phyloP scores from a whole-genome alignment of 129 eudicot genomes.

The Calendula officinalis region DNA sequence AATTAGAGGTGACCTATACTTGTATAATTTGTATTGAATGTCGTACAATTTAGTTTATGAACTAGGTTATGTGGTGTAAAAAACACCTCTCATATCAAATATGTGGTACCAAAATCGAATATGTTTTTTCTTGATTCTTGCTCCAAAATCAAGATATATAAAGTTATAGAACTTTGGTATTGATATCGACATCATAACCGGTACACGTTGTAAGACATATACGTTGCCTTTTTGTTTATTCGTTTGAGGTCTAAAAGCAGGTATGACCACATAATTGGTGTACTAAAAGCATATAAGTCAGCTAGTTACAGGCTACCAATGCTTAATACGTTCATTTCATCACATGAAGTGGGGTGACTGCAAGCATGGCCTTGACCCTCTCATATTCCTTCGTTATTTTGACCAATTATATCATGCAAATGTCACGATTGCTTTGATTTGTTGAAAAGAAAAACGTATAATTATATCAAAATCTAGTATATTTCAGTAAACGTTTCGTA shows the following conservation, averaged over 20 bases:
- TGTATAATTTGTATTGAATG: background rate
- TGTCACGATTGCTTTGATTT: too few species aligned
- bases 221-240: conserved; percentile 21
- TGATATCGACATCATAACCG: conserved; percentile 24
- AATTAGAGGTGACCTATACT: too few species aligned
- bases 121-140: conserved; percentile 14
- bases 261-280: conserved; percentile 7
- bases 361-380: too few species aligned
- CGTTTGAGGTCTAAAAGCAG: conserved; percentile 22
- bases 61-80: too few species aligned
- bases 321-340: too few species aligned
- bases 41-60: too few species aligned
- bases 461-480: too few species aligned
- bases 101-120: conserved; percentile 23
- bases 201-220: conserved; percentile 19
- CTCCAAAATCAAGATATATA: conserved; percentile 26
- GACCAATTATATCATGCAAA: too few species aligned
- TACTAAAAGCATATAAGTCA: conserved; percentile 10
- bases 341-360: too few species aligned
- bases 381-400: too few species aligned
- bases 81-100: background rate
- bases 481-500: too few species aligned
- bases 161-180: conserved; percentile 23
- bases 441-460: too few species aligned
- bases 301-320: conserved; percentile 16